phyloP scores from a whole-genome alignment of 371 early-diverging fungal species.

The Circinella minor region DNA sequence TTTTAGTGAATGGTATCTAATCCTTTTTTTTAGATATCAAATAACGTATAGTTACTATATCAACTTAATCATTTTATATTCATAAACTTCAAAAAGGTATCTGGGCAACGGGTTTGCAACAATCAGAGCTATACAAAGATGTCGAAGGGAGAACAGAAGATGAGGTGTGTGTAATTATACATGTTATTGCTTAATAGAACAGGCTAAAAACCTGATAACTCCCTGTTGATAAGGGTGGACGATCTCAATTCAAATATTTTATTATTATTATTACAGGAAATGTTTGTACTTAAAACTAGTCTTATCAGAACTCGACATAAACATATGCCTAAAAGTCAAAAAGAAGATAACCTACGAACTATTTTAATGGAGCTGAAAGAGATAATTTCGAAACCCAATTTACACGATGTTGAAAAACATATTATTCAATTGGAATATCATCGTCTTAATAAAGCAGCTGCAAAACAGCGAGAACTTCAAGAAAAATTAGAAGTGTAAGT shows the following conservation, averaged over 20 bases:
- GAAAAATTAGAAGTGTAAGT: constrained; percentile 41
- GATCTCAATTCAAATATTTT: not conserved
- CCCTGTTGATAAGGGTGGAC: no score
- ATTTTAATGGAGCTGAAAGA: constrained; percentile 14
- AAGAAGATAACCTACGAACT: constrained; percentile 14
- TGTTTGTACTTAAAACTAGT: not conserved
- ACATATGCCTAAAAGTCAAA: not conserved
- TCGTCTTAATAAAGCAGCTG: constrained; percentile 17
- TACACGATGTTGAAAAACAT: constrained; percentile 4
- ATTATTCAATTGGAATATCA: constrained; percentile 9
- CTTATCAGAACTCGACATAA: constrained; percentile 9
- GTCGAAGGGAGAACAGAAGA: not conserved
- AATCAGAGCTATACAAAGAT: not conserved
- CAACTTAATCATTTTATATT: no score
- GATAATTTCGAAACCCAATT: not conserved
- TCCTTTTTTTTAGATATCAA: not conserved
- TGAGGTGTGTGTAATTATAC: not conserved
- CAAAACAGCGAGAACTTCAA: constrained; percentile 30
- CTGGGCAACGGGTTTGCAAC: constrained; percentile 12
- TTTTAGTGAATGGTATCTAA: constrained; percentile 27
- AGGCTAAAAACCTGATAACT: no score
- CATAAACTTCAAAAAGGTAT: not conserved
- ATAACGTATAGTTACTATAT: no score
- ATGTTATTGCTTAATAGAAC: not conserved
- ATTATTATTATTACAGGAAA: constrained; percentile 3